Evolutionary conservation across 768 basidiomycete genomes (phyloP), one percentile per base, ranked within the genome.

Genomic region (Psilocybe sp.): DNA sequence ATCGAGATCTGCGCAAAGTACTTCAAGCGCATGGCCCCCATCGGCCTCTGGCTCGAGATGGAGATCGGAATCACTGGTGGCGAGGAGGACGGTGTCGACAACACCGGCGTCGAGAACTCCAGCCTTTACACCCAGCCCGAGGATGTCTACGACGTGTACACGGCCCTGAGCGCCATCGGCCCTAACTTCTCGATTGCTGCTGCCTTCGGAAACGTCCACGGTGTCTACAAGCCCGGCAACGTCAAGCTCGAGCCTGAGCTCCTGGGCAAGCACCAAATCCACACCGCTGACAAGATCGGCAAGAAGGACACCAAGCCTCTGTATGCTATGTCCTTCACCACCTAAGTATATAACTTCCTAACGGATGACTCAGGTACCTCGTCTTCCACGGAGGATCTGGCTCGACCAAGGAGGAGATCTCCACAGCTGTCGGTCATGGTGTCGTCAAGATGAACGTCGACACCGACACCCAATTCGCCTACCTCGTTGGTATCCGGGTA

Each of bases 361-460:
- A 11, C 19, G 18, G 47, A 47, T 47, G 7, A 51, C 12, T 3
- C 46, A 92, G 92, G 60, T 98, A 87, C 84, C 90, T 98, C 54
- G 97, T 98, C 70, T 99, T 98, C 93, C 97, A 99, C 76, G 97
- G 97, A 71, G 97, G 97, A 56, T 98, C 97, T 46, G 97, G 97
- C 40, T 98, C 97, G 31, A 85, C 89, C 58, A 92, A 92, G 73
- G 88, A 95, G 41, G 97, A 99, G 73, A 99, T 98, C 74, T 77
- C 76, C 60, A 92, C 86, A 41, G 96, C 95, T 50, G 97, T 98
- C 57, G 64, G 72, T 46, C 80, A 95, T 68, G 96, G 96, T 63
- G 96, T 97, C 37, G 86, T 98, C 66, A 99, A 99, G 80, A 98
- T 98, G 95, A 98, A 98, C 76, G 92, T 97, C 52, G 93, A 96